Base-by-base conservation (phyloP, 106 monocot genomes). In the Alisma plantagoaquatica region DNA sequence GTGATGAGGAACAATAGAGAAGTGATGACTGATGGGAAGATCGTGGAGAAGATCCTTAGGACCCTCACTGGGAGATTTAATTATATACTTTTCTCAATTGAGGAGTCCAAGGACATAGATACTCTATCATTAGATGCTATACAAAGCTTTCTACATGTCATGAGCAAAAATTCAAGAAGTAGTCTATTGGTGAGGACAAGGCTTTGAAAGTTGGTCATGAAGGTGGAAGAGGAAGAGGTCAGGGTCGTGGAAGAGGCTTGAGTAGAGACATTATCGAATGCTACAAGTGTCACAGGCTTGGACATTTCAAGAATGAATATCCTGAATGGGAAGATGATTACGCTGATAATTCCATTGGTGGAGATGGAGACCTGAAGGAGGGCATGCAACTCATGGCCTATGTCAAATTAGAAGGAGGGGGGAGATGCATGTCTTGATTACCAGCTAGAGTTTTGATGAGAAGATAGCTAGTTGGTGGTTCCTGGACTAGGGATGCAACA, bases 61-160 rank as follows among this genome's bases (percentile, higher is more conserved):
- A 45, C 60, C 7, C 45, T 60, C 17, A 46, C 21, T 45, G 44
- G 29, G 18, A 60, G 21, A 25, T 60, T 24, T 18, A 27, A 60
- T 22, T 49, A 49, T 23, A 49, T 49, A 11, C 21, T 49, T 17
- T 16, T 17, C 21, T 49, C 49, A 16, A 49, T 60, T 45, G 24
- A 60, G n/a, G 60, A 60, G 12, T 43, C 60, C 10, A 60, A 60
- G 14, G 42, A 60, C 45, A 45, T 60, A 10, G 16, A 60, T 24
- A 7, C 20, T 9, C 22, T 60, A 1, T 60, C 60, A 21, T 23
- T 45, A 4, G 43, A 60, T 60, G 27, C 9, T 27, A 23, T 46
- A 4, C 22, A 45, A 27, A 46, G 60, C 29, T 60, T 45, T 10
- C 25, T 60, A 15, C 43, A 23, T 27, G 59, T 23, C 60, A 60